These are phyloP conservation scores for Pseudogymnoascus sp. DNA, from an alignment of 2,329 filamentous ascomycete species.

Conservation along the genomic window DNA sequence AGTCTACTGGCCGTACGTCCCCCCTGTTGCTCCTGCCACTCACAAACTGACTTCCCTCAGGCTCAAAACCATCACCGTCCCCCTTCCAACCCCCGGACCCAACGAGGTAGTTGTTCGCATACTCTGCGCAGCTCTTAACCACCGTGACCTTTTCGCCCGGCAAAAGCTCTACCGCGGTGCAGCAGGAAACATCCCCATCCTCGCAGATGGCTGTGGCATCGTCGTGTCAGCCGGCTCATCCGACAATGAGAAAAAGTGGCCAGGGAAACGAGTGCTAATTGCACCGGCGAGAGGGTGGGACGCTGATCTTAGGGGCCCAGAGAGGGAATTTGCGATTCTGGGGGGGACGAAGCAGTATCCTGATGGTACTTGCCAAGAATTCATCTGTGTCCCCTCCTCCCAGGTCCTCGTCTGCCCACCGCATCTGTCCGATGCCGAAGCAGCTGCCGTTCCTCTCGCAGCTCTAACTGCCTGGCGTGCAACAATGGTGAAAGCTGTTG, in stretches of 20 bases:
- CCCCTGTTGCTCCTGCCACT: constrained; percentile 6
- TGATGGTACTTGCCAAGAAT: constrained; percentile 67
- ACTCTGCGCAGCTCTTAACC: constrained; percentile 76
- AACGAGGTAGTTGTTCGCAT: constrained; percentile 70
- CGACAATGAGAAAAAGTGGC: constrained; percentile 42
- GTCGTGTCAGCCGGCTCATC: constrained; percentile 58
- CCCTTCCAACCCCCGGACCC: constrained; percentile 56
- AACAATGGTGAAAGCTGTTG: constrained; percentile 65
- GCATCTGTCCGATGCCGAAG: constrained; percentile 66
- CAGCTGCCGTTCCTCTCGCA: constrained; percentile 72
- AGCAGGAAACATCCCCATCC: constrained; percentile 67
- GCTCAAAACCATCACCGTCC: constrained; percentile 54
- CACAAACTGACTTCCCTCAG: constrained; percentile 30
- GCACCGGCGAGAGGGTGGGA: constrained; percentile 73
- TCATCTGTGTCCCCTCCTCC: constrained; percentile 56
- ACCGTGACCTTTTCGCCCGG: constrained; percentile 85
- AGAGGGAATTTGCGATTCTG: constrained; percentile 54
- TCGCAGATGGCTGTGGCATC: constrained; percentile 71
- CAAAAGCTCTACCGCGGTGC: constrained; percentile 81
- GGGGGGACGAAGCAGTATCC: constrained; percentile 60
- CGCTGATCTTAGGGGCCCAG: constrained; percentile 62
- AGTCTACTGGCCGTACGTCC: constrained; percentile 71
- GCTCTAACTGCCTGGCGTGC: constrained; percentile 83
- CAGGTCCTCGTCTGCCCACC: constrained; percentile 69
- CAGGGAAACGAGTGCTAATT: constrained; percentile 65